phyloP scores from a whole-genome alignment of 441 rosid species.

The Erysimum pusillum region DNA sequence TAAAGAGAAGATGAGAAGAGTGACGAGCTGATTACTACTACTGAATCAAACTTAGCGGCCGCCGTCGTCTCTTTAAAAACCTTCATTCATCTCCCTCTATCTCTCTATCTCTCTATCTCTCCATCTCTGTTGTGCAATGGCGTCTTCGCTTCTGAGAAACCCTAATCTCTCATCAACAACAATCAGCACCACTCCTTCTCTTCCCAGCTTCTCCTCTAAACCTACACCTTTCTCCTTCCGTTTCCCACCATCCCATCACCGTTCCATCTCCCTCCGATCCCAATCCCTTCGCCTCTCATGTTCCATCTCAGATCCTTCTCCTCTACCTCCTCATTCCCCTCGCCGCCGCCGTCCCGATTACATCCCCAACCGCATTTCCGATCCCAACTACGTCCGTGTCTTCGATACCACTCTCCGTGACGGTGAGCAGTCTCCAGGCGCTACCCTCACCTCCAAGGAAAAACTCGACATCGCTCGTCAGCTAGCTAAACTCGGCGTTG shows the following conservation, averaged over 20 bases:
- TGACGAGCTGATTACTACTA: constrained; percentile 11
- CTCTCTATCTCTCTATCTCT: background rate
- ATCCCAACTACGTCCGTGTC: constrained; percentile 80
- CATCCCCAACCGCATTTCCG: constrained; percentile 72
- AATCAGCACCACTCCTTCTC: constrained; percentile 10
- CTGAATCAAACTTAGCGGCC: constrained; percentile 18
- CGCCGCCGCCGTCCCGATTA: constrained; percentile 61
- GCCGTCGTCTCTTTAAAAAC: constrained; percentile 28
- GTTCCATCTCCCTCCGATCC: constrained; percentile 21
- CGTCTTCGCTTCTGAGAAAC: constrained; percentile 39
- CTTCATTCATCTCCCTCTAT: constrained; percentile 1
- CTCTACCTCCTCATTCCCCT: constrained; percentile 27
- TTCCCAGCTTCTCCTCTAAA: constrained; percentile 12
- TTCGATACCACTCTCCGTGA: constrained; percentile 97
- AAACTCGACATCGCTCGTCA: constrained; percentile 87
- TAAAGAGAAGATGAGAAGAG: constrained; percentile 3
- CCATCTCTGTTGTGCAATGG: constrained; percentile 30
- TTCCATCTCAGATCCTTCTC: constrained; percentile 41
- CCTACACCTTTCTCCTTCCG: constrained; percentile 29
- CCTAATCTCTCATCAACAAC: constrained; percentile 36
- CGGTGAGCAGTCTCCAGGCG: constrained; percentile 97
- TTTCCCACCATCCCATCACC: constrained; percentile 20
- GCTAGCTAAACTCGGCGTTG: constrained; percentile 83
- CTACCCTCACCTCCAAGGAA: constrained; percentile 83
- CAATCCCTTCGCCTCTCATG: constrained; percentile 22